Base-by-base conservation (phyloP, 495 filamentous ascomycete species). In the Geopyxis carbonaria region DNA sequence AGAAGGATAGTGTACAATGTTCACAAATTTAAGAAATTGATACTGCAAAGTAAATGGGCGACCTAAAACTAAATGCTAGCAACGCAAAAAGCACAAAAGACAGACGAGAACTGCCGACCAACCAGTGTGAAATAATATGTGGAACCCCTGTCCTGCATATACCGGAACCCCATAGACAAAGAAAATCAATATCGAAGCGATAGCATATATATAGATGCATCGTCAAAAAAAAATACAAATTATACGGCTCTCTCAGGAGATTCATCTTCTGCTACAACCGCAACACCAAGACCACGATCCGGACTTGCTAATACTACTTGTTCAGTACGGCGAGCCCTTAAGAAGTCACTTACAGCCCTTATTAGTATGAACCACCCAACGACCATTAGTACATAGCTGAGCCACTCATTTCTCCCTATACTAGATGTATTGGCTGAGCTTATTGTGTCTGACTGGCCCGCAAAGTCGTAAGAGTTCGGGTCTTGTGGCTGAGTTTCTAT, bases 311-410 rank as follows among this genome's bases (percentile, higher is more conserved):
- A 57, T 5, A 97, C 83, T 31, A 97, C 64, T 53, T 85, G 78
- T 63, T 95, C 87, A 57, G 93, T 91, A 51, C 78, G 71, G 53
- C 86, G 66, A 31, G 83, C 87, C 40, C 72, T 74, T 32, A 95
- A 59, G 57, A 84, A 95, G 52, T 94, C 84, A 53, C 76, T 81
- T 33, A 93, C 76, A 10, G 83, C 72, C 52, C 81, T 69, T 44
- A 97, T 95, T 38, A 97, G 60, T 36, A 97, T 82, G 47, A 95
- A 95, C 89, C 89, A 97, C 2, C 89, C 89, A 10, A 94, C 78
- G 59, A 97, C 80, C 89, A 97, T 97, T 42, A 97, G 60, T 7
- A 79, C 58, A 53, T 95, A 95, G n/a, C 87, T 81, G 24, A 87
- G 62, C 79, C 77, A 93, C 47, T 95, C 86, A 46, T 68, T 79